Evolutionary conservation across 2,329 filamentous ascomycete genomes (phyloP).

Genomic region (Ceratocystis papillata): DNA sequence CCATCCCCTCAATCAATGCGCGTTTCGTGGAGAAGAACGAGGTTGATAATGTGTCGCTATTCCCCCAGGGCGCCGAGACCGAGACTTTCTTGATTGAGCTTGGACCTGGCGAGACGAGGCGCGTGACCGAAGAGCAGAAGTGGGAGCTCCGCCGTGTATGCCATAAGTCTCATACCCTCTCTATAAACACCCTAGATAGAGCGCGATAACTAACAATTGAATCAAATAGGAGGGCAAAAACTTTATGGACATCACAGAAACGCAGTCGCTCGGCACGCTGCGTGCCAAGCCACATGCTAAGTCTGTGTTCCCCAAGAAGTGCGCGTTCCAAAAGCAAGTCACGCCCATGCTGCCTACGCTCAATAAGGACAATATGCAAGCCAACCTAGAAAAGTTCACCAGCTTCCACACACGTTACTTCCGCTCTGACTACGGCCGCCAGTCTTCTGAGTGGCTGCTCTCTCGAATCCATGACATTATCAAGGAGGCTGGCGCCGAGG

Average conservation of each 20-base stretch:
- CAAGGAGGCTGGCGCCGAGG: slow-evolving; percentile 55
- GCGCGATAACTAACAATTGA: no score
- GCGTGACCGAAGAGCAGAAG: slow-evolving; percentile 91
- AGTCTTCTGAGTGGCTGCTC: slow-evolving; percentile 83
- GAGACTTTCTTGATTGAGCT: slow-evolving; percentile 71
- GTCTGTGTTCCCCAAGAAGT: slow-evolving; percentile 56
- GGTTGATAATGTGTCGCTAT: slow-evolving; percentile 43
- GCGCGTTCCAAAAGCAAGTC: slow-evolving; percentile 54
- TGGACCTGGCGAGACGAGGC: slow-evolving; percentile 67
- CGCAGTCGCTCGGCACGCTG: slow-evolving; percentile 41
- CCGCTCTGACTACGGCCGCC: slow-evolving; percentile 62
- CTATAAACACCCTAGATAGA: no score
- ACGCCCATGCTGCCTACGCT: slow-evolving; percentile 56
- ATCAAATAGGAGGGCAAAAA: slow-evolving; percentile 57
- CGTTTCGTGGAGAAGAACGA: slow-evolving; percentile 43
- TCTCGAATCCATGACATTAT: slow-evolving; percentile 63
- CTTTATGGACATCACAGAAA: slow-evolving; percentile 91
- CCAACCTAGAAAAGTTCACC: slow-evolving; percentile 67
- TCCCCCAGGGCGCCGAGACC: slow-evolving; percentile 33
- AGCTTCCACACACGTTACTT: slow-evolving; percentile 76
- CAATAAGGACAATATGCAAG: slow-evolving; percentile 62
- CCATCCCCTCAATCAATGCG: slow-evolving; percentile 45
- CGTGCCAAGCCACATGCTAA: slow-evolving; percentile 30
- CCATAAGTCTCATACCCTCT: slow-evolving; percentile 20
- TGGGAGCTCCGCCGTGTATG: slow-evolving; percentile 76